Base-by-base conservation (phyloP, 768 basidiomycete species). In the Floccularia luteovirens region DNA sequence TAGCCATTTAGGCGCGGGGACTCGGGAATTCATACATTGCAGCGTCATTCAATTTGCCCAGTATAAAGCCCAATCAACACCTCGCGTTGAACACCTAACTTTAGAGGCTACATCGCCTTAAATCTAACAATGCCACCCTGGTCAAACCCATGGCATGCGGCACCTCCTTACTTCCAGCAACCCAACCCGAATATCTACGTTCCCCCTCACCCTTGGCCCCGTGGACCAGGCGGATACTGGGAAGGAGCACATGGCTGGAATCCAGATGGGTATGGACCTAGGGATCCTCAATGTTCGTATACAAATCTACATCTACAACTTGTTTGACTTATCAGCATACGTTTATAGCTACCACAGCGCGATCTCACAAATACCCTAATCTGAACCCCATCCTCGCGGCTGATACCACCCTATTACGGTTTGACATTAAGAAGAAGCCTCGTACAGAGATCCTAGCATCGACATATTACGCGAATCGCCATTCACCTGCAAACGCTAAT, bases 341-440 rank as follows among this genome's bases (percentile, higher is more conserved):
- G n/a, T n/a, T n/a, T n/a, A n/a, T n/a, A n/a, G n/a, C n/a, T n/a
- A 28, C 8, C 27, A 28, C 8, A 8, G 10, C 14, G 12, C 43
- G 47, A 24, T 59, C 71, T 3, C 33, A 48, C 1, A 70, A 70
- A 55, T 68, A 71, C 51, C 69, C 76, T n/a, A 60, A 54, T 24
- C 54, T 80, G 14, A 70, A 79, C 50, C 73, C 75, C 2, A 61
- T 63, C 17, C 67, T 82, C 11, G 77, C 74, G 13, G 59, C 61
- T 5, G 75, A 77, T 44, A 63, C 63, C 21, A 74, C 76, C 0
- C 53, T 63, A 7, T 49, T 78, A 6, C 67, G 65, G 13, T 76
- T 71, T 47, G 72, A 81, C 44, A 46, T 77, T 17, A 64, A 62
- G 39, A 64, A 64, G 34, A 52, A 66, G 16, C 67, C 70, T 12